phyloP scores from a whole-genome alignment of 768 basidiomycete species.

The Phaeotremella fagi region DNA sequence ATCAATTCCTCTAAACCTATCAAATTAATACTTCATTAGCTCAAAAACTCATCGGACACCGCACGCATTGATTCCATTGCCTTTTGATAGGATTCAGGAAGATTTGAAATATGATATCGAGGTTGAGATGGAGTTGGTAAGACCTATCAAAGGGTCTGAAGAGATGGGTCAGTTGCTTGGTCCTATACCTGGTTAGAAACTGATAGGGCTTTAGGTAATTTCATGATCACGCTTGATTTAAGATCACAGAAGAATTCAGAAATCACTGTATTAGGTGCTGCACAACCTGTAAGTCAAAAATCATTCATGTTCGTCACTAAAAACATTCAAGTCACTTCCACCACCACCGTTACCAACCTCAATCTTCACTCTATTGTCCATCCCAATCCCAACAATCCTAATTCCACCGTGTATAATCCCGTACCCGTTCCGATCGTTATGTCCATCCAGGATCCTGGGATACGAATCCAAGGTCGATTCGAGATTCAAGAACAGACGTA shows the following conservation, averaged over 20 bases:
- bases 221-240: slow-evolving; percentile 45
- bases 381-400: slow-evolving; percentile 7
- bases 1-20: not conserved
- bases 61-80: slow-evolving; percentile 34
- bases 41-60: slow-evolving; percentile 39
- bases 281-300: slow-evolving; percentile 31
- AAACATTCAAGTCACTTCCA: slow-evolving; percentile 32
- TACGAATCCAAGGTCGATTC: slow-evolving; percentile 11
- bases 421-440: slow-evolving; percentile 33
- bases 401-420: slow-evolving; percentile 36
- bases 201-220: slow-evolving; percentile 32
- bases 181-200: not conserved
- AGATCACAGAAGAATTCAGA: slow-evolving; percentile 22
- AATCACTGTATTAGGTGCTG: slow-evolving; percentile 18
- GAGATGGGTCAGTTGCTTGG: slow-evolving; percentile 29
- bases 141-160: slow-evolving; percentile 27
- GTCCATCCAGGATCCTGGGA: slow-evolving; percentile 31
- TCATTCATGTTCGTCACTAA: not conserved
- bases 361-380: slow-evolving; percentile 8
- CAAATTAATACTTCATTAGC: slow-evolving; percentile 9
- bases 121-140: slow-evolving; percentile 46
- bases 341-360: slow-evolving; percentile 19
- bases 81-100: slow-evolving; percentile 29
- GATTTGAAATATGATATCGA: slow-evolving; percentile 46
- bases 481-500: slow-evolving; percentile 16